Base-by-base conservation (phyloP, 257 asterid genomes). In the Scutellaria minor region DNA sequence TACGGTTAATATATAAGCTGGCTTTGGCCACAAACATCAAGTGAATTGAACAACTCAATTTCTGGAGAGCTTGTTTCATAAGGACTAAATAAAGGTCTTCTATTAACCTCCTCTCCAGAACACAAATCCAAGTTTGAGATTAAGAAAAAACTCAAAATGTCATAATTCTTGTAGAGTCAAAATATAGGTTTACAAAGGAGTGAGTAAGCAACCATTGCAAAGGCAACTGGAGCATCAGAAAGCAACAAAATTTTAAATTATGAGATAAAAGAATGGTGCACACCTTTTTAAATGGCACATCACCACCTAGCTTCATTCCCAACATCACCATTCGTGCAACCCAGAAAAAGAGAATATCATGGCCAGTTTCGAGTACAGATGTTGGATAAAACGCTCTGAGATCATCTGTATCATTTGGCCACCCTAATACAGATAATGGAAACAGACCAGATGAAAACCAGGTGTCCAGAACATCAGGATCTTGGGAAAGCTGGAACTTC, bases 311-410 rank as follows among this genome's bases (percentile, higher is more conserved):
- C 89, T 89, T 91, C 78, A 88, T 87, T 82, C 99, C 99, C 92
- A 89, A 56, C 97, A 94, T 94, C 77, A 89, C 99, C 99, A 91
- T 91, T 63, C 97, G 95, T 68, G 99, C 97, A 67, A 91, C 99
- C 97, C 99, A 91, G 77, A 91, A 89, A 79, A 94, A 94, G 67
- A 94, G 88, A 83, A 91, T 89, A 72, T 94, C 97, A 52, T 88
- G 97, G 22, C 99, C 99, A 27, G 99, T 94, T 85, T 94, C 97
- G 66, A 91, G 96, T 74, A 94, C 95, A 53, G 97, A 76, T 79
- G 96, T 89, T 14, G 99, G 95, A 79, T 94, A 94, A 85, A 91
- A 94, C 52, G 89, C 68, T 76, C 71, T 85, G 13, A 91, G 71
- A 85, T 94, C 97, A 31, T 85, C 80, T n/a, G 97, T 88, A 77